phyloP scores from a whole-genome alignment of 139 green algal species.

The Zygnema cylindricum region DNA sequence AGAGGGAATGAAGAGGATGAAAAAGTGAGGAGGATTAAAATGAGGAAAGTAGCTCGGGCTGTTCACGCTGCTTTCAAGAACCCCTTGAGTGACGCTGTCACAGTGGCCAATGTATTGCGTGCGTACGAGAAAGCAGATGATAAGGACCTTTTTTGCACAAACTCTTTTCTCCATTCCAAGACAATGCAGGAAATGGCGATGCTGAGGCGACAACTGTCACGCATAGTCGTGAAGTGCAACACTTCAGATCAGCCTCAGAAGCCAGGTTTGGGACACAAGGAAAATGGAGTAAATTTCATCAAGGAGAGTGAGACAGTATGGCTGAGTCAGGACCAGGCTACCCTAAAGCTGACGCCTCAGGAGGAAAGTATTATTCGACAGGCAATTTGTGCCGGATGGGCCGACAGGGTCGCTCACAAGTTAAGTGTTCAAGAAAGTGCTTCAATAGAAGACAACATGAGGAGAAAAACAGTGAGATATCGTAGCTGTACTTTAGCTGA shows the following conservation, averaged over 20 bases:
- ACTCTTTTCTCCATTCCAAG: constrained; percentile 74
- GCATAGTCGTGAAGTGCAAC: constrained; percentile 24
- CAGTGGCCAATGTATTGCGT: constrained; percentile 76
- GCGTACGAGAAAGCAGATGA: constrained; percentile 72
- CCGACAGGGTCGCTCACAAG: constrained; percentile 94
- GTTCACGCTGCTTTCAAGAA: constrained; percentile 75
- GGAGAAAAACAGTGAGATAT: too few species aligned
- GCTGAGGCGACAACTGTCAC: constrained; percentile 74
- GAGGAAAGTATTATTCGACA: constrained; percentile 74
- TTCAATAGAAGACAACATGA: too few species aligned
- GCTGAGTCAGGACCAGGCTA: neutral
- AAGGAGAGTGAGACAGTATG: neutral
- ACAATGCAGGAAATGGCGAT: constrained; percentile 73
- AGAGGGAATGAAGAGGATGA: constrained; percentile 3
- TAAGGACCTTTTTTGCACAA: constrained; percentile 60
- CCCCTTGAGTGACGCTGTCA: constrained; percentile 80
- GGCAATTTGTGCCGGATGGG: constrained; percentile 72
- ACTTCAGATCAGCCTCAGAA: neutral
- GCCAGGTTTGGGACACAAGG: constrained; percentile 1
- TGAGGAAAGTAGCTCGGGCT: constrained; percentile 49
- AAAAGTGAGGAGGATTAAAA: constrained; percentile 28
- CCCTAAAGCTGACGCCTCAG: constrained; percentile 66
- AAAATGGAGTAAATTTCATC: constrained; percentile 13
- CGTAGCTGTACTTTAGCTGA: too few species aligned
- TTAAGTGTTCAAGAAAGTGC: too few species aligned